Evolutionary conservation across 192 early-diverging fungal genomes (phyloP), one percentile per base, ranked within the genome.

Genomic region (Martensiomyces pterosporus): DNA sequence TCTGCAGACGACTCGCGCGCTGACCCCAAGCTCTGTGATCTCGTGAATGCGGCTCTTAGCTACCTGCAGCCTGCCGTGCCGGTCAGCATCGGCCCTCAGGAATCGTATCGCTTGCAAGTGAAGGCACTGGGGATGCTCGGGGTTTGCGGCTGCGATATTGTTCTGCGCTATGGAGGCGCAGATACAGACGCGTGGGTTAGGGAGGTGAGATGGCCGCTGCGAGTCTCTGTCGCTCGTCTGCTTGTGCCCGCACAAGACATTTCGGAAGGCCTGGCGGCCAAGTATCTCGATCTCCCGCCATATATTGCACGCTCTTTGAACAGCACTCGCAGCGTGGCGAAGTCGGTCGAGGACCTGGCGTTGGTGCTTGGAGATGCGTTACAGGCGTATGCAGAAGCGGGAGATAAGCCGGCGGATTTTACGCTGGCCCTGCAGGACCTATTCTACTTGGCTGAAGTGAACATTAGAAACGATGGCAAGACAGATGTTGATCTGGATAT

Each of bases 141-240:
- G 8, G 32, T 65, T 19, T 19, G 9, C 7, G 63, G 63, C 26
- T 57, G 54, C 23, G 41, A 53, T 13, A 41, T 73, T 14, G 58
- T 66, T 0, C 47, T 73, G 27, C 62, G 58, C 12, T 73, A 73
- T 16, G 62, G 57, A 12, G 42, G 17, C 19, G 29, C 41, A 9
- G 33, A 19, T 0, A 39, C 25, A 1, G 24, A 41, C 0, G 53
- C 22, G 15, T 73, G 69, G 69, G 44, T 50, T 39, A 37, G 69
- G 4, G 63, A 56, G 48, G 19, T 73, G 49, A 33, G 54, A 17
- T 61, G 58, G 63, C 55, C 69, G 7, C 6, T 73, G 45, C 57
- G 44, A 42, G 50, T 73, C 2, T 57, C 69, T 0, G 58, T 66
- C 7, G 42, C 50, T 9, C 57, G 53, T 4, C 36, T 73, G 14